Conservation (phyloP, 2,329 filamentous ascomycete species). For the Trematosphaeria pertusa region DNA sequence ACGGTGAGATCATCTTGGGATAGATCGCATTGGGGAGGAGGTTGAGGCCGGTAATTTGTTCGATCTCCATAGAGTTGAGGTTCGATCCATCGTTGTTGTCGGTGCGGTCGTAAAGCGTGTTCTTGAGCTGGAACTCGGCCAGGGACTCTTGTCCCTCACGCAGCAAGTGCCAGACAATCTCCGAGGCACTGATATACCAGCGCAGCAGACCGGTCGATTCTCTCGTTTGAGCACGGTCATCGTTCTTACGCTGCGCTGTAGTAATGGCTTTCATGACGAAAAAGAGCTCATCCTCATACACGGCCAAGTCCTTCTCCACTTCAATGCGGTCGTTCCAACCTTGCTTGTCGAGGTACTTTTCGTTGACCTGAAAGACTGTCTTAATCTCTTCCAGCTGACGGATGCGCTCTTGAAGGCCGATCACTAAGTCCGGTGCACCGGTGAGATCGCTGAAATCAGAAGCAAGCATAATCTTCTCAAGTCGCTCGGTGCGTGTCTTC, state of each 20-base stretch:
- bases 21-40: constrained; percentile 90
- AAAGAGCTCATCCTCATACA: constrained; percentile 95
- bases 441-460: constrained; percentile 98
- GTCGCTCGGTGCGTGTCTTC: constrained; percentile 92
- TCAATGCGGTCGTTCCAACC: constrained; percentile 90
- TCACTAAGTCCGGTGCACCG: constrained; percentile 91
- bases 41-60: constrained; percentile 87
- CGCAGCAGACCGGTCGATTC: constrained; percentile 81
- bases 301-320: constrained; percentile 87
- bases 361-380: constrained; percentile 91
- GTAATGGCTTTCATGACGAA: constrained; percentile 99
- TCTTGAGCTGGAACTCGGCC: constrained; percentile 89
- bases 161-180: constrained; percentile 97
- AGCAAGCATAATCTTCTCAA: constrained; percentile 98
- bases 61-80: constrained; percentile 88
- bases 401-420: constrained; percentile 88
- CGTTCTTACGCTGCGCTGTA: constrained; percentile 85
- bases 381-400: constrained; percentile 96
- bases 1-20: constrained; percentile 93
- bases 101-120: constrained; percentile 91
- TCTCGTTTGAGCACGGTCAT: constrained; percentile 67
- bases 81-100: constrained; percentile 98
- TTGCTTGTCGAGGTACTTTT: constrained; percentile 82
- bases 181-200: constrained; percentile 92
- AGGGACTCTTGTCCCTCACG: constrained; percentile 85